Percentiles rank a stretch among this genome's conserved stretches.
phyloP scores from a whole-genome alignment of 2,329 filamentous ascomycete species.

The Fusarium dimerum region DNA sequence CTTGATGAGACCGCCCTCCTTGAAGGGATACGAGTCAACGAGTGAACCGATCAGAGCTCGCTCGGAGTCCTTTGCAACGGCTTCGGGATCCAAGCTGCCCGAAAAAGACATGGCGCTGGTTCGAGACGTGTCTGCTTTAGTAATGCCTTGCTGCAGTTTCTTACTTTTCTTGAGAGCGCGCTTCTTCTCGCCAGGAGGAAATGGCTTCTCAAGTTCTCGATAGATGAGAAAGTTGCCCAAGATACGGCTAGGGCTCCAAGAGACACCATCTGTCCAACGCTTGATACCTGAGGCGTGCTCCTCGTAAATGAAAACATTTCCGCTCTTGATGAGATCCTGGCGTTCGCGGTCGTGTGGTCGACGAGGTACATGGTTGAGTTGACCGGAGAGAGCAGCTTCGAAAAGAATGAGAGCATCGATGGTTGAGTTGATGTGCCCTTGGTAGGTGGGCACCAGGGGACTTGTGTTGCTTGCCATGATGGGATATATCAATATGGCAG shows the following conservation, averaged over 20 bases:
- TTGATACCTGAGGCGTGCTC: conserved; percentile 90
- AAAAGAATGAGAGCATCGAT: conserved; percentile 79
- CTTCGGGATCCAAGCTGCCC: conserved; percentile 14
- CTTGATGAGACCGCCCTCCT: conserved; percentile 79
- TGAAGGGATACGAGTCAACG: conserved; percentile 89
- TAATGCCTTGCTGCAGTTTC: conserved; percentile 35
- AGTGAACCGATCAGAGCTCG: conserved; percentile 72
- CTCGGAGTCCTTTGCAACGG: conserved; percentile 33
- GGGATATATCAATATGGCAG: too few species aligned
- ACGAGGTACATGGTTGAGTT: conserved; percentile 74
- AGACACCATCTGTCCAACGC: conserved; percentile 88
- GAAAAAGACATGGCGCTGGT: conserved; percentile 10
- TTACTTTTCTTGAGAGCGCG: conserved; percentile 72
- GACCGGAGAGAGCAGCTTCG: conserved; percentile 73
- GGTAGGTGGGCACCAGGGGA: conserved; percentile 62
- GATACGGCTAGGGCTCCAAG: conserved; percentile 88
- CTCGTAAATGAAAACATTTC: conserved; percentile 89
- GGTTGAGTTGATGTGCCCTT: conserved; percentile 68
- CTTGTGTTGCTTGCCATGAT: conserved; percentile 30
- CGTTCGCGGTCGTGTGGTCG: conserved; percentile 86
- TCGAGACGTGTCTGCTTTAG: conserved; percentile 36
- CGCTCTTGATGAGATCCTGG: conserved; percentile 74
- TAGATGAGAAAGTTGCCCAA: conserved; percentile 85
- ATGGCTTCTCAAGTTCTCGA: conserved; percentile 75
- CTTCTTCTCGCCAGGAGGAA: conserved; percentile 83